Percentiles rank a stretch among this genome's conserved stretches.
phyloP scores from a whole-genome alignment of 306 rosid species.

The Castanea sativa region DNA sequence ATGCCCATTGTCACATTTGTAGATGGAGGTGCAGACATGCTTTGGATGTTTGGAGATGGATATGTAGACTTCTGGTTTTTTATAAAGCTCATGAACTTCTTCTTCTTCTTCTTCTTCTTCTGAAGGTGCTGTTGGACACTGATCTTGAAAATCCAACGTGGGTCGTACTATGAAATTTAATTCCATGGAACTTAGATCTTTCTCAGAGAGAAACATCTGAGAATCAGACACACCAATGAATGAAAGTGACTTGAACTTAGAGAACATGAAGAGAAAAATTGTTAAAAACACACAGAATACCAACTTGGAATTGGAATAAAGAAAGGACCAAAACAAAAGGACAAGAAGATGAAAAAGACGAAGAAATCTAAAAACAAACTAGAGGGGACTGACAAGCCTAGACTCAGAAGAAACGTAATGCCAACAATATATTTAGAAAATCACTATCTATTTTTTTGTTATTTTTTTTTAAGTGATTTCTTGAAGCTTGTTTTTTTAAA shows the following conservation, averaged over 20 bases:
- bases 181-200: conserved; percentile 32
- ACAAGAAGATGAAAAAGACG: neutral
- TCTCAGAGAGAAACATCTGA: conserved; percentile 36
- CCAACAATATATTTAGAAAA: neutral
- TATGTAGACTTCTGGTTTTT: too few species aligned
- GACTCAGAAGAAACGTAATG: neutral
- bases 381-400: neutral
- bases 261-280: neutral
- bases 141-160: conserved; percentile 1
- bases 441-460: conserved; percentile 5
- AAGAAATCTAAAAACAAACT: neutral
- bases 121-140: neutral
- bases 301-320: too few species aligned
- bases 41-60: too few species aligned
- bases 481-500: conserved; percentile 17
- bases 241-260: conserved; percentile 12
- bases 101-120: neutral
- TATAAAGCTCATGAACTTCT: neutral
- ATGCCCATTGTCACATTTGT: too few species aligned
- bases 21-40: too few species aligned
- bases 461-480: conserved; percentile 12
- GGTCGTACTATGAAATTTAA: conserved; percentile 26
- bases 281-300: neutral
- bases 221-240: conserved; percentile 36
- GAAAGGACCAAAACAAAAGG: neutral